phyloP scores from a whole-genome alignment of 2,329 filamentous ascomycete species.

The Pseudocercospora crystallina region DNA sequence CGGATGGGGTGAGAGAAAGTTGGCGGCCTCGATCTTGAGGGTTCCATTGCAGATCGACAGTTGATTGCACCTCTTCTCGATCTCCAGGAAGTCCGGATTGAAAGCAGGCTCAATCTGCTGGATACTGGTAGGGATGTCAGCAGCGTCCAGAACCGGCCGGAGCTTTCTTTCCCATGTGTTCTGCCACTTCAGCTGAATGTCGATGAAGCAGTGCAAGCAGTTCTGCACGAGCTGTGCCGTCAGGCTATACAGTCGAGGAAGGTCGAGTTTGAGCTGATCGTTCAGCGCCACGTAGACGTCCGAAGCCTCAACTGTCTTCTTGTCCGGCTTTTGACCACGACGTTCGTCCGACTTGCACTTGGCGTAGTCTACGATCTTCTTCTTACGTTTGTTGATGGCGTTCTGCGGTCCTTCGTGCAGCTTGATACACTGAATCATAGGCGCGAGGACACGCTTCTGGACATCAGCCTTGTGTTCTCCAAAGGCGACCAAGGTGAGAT shows the following conservation, averaged over 20 bases:
- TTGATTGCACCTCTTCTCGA: slow-evolving; percentile 68
- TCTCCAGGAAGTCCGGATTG: slow-evolving; percentile 72
- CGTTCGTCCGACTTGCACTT: slow-evolving; percentile 76
- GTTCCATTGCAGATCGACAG: slow-evolving; percentile 77
- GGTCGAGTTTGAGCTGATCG: slow-evolving; percentile 86
- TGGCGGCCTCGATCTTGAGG: slow-evolving; percentile 58
- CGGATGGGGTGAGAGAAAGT: slow-evolving; percentile 58
- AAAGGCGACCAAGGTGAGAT: slow-evolving; percentile 78
- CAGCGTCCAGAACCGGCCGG: slow-evolving; percentile 67
- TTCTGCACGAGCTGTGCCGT: slow-evolving; percentile 83
- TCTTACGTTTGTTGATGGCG: slow-evolving; percentile 91
- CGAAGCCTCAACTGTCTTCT: slow-evolving; percentile 77
- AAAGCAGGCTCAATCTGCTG: slow-evolving; percentile 76
- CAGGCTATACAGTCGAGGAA: slow-evolving; percentile 77
- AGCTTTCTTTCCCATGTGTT: slow-evolving; percentile 81
- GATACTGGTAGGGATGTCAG: slow-evolving; percentile 63
- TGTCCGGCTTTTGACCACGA: slow-evolving; percentile 80
- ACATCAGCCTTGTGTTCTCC: slow-evolving; percentile 76
- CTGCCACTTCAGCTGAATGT: slow-evolving; percentile 82
- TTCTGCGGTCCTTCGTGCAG: slow-evolving; percentile 80
- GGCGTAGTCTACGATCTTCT: slow-evolving; percentile 86
- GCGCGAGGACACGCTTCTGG: slow-evolving; percentile 79
- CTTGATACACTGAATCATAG: slow-evolving; percentile 74
- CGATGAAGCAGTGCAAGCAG: slow-evolving; percentile 78
- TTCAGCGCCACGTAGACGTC: slow-evolving; percentile 91